These are phyloP conservation scores for Colletotrichum falcatum DNA, from an alignment of 2,329 filamentous ascomycete species.

Conservation along the genomic window DNA sequence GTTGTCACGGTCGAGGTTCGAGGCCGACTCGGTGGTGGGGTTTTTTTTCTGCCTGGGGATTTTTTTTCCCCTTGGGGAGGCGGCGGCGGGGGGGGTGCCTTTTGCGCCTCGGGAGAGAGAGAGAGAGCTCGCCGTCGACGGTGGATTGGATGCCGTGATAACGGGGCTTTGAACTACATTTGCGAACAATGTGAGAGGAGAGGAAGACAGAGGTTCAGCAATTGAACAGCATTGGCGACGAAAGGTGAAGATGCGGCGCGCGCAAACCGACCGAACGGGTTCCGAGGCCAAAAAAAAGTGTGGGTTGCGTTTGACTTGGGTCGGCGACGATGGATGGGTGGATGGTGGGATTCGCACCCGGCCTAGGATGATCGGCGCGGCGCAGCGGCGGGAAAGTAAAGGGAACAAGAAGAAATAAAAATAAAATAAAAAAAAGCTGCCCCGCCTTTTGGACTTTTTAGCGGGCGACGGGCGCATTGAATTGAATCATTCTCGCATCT, in stretches of 20 bases:
- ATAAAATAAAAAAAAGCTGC: conserved; percentile 21
- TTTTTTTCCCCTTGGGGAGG: neutral
- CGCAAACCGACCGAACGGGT: neutral
- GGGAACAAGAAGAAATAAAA: neutral
- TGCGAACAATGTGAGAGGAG: conserved; percentile 6
- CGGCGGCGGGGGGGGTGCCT: neutral
- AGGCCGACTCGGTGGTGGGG: conserved; percentile 8
- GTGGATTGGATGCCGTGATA: neutral
- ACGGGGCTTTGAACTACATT: conserved; percentile 1
- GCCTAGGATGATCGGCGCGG: no score
- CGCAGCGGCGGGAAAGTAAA: no score
- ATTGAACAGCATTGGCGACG: conserved; percentile 14
- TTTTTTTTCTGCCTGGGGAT: conserved; percentile 2
- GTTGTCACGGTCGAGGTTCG: neutral
- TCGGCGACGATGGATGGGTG: conserved; percentile 41
- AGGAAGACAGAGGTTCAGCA: neutral
- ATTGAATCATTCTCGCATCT: conserved; percentile 23
- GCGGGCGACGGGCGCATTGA: conserved; percentile 2
- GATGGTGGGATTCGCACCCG: conserved; percentile 24
- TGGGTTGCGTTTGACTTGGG: conserved; percentile 34
- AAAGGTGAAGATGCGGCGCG: no score
- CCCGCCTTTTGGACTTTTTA: conserved; percentile 24
- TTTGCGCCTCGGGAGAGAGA: conserved; percentile 5
- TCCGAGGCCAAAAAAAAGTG: neutral
- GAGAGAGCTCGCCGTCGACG: neutral